Conservation (phyloP, 2,329 filamentous ascomycete species). For the Fusarium sp. region DNA sequence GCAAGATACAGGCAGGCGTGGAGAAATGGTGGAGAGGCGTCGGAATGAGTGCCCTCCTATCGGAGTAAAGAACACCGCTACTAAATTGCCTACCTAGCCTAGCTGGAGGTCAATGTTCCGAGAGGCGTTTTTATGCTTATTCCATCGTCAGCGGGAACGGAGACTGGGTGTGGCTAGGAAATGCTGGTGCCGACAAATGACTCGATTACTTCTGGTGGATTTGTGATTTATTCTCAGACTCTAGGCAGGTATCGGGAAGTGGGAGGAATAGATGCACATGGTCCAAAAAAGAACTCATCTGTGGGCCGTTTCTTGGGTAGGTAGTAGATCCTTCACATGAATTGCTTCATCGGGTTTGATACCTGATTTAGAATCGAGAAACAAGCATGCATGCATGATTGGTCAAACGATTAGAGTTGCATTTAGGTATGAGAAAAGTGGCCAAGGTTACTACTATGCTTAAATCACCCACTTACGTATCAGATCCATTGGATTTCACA, state of each 20-base stretch:
- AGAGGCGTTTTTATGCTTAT: conserved; percentile 34
- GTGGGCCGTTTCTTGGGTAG: neutral
- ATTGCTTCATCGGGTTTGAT: neutral
- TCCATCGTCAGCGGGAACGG: conserved; percentile 7
- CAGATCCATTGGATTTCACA: neutral
- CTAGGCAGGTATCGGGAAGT: neutral
- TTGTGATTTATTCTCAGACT: neutral
- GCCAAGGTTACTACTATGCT: conserved; percentile 19
- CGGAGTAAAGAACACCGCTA: conserved; percentile 5
- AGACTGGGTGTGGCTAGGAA: neutral
- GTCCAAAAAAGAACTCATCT: neutral
- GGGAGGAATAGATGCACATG: neutral
- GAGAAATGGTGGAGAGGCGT: conserved; percentile 7
- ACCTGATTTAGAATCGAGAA: neutral
- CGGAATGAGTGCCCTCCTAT: conserved; percentile 6
- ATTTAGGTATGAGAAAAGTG: conserved; percentile 15
- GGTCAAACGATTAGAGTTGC: conserved; percentile 10
- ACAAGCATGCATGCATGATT: neutral
- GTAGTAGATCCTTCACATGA: neutral
- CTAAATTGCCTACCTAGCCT: neutral
- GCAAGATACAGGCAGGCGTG: neutral
- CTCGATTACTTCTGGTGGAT: neutral
- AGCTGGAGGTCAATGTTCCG: neutral
- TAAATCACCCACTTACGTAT: conserved; percentile 7
- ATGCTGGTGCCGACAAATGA: neutral